A percentile compares a stretch with the other conserved stretches of the same genome.
phyloP scores from a whole-genome alignment of 2,329 filamentous ascomycete genomes.

The Neofusicoccum ribis region DNA sequence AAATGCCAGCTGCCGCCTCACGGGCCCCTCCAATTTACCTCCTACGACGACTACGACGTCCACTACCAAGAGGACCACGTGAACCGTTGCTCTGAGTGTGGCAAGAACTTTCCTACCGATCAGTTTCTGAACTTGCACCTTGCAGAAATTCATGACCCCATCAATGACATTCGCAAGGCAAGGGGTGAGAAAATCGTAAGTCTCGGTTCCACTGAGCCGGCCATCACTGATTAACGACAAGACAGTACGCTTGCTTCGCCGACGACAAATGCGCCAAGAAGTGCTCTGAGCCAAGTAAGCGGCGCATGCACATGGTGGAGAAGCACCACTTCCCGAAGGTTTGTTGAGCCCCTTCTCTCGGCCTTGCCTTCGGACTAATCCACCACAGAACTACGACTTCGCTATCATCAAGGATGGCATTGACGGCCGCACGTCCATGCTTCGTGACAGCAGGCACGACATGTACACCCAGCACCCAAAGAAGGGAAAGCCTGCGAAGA shows the following conservation, averaged over 20 bases:
- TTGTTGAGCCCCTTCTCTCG: background rate
- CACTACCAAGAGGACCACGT: slow-evolving; percentile 81
- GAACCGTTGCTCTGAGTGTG: slow-evolving; percentile 82
- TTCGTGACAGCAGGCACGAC: slow-evolving; percentile 43
- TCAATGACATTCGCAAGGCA: slow-evolving; percentile 70
- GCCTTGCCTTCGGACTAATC: background rate
- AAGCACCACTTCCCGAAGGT: slow-evolving; percentile 85
- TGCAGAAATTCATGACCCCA: slow-evolving; percentile 85
- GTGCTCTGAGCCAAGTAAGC: slow-evolving; percentile 80
- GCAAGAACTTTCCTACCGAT: slow-evolving; percentile 82
- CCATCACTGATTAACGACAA: background rate
- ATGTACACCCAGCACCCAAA: background rate
- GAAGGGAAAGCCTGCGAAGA: background rate
- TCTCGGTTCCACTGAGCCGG: slow-evolving; percentile 22
- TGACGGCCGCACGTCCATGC: slow-evolving; percentile 77
- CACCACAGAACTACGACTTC: slow-evolving; percentile 33
- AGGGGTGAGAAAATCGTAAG: slow-evolving; percentile 83
- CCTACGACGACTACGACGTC: slow-evolving; percentile 78
- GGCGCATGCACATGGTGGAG: slow-evolving; percentile 85
- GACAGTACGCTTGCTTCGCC: slow-evolving; percentile 82
- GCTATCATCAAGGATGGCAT: slow-evolving; percentile 84
- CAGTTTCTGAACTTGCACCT: slow-evolving; percentile 83
- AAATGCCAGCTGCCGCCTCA: slow-evolving; percentile 82
- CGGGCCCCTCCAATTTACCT: slow-evolving; percentile 67
- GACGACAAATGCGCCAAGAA: slow-evolving; percentile 77